phyloP scores from a whole-genome alignment of 2,329 filamentous ascomycete species.

The Aspergillus fumigatiaffinis region DNA sequence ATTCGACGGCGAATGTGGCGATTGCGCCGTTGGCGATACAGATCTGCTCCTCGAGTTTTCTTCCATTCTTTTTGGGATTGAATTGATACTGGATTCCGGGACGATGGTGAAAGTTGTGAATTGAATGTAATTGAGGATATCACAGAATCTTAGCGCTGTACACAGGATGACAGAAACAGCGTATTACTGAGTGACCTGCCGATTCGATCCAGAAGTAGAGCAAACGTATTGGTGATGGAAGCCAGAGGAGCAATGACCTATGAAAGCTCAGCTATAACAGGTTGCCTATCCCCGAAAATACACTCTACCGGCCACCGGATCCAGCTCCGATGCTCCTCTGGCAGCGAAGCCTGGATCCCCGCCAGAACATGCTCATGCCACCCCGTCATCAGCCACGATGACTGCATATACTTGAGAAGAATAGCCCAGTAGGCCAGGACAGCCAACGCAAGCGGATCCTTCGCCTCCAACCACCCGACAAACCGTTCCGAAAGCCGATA shows the following conservation, averaged over 20 bases:
- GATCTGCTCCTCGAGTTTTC: slow-evolving; percentile 9
- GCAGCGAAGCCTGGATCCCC: slow-evolving; percentile 21
- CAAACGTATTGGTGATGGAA: too few relatives aligned
- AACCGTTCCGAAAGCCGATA: slow-evolving; percentile 24
- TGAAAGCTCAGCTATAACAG: too few relatives aligned
- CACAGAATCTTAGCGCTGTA: too few relatives aligned
- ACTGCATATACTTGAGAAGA: slow-evolving; percentile 28
- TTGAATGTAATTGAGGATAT: too few relatives aligned
- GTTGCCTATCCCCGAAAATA: not conserved
- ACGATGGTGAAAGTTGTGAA: too few relatives aligned
- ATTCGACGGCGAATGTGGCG: slow-evolving; percentile 49
- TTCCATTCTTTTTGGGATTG: slow-evolving; percentile 10
- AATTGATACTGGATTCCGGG: not conserved
- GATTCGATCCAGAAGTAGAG: too few relatives aligned
- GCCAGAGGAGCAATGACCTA: too few relatives aligned
- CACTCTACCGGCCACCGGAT: slow-evolving; percentile 24
- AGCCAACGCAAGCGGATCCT: slow-evolving; percentile 23
- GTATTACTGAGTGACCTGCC: too few relatives aligned
- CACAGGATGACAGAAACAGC: too few relatives aligned
- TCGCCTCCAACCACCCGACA: slow-evolving; percentile 21
- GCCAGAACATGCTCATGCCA: slow-evolving; percentile 32
- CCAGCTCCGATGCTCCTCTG: slow-evolving; percentile 15
- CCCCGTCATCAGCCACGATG: slow-evolving; percentile 30
- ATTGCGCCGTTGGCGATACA: slow-evolving; percentile 65
- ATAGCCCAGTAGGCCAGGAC: slow-evolving; percentile 30